Percentiles rank a stretch among this genome's conserved stretches.
phyloP scores from a whole-genome alignment of 495 filamentous ascomycete species.

The Penicillium goetzii region DNA sequence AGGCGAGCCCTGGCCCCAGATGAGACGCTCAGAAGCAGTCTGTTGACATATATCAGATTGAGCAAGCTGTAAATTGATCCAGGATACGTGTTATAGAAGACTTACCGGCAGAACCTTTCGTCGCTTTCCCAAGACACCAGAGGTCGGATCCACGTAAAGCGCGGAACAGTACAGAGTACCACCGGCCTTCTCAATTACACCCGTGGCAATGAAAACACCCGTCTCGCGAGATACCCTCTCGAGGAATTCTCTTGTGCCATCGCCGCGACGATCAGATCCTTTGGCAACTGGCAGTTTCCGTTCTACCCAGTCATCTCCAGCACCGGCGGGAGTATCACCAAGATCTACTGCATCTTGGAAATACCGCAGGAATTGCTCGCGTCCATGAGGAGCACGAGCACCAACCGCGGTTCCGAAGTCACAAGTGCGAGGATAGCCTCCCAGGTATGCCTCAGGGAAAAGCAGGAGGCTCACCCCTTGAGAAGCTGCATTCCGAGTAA shows the following conservation, averaged over 20 bases:
- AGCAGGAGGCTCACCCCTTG: slow-evolving; percentile 73
- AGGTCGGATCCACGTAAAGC: slow-evolving; percentile 77
- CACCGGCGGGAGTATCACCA: slow-evolving; percentile 79
- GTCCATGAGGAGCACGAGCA: slow-evolving; percentile 64
- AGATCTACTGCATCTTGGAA: slow-evolving; percentile 80
- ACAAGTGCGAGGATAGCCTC: slow-evolving; percentile 86
- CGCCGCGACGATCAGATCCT: slow-evolving; percentile 62
- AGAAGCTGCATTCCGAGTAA: slow-evolving; percentile 47
- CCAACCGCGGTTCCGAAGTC: slow-evolving; percentile 80
- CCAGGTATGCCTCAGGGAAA: slow-evolving; percentile 92
- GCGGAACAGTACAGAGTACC: slow-evolving; percentile 85
- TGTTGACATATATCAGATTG: slow-evolving; percentile 21
- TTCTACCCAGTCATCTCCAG: slow-evolving; percentile 72
- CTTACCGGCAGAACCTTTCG: slow-evolving; percentile 88
- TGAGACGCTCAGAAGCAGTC: slow-evolving; percentile 71
- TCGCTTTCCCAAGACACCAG: slow-evolving; percentile 80
- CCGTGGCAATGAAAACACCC: slow-evolving; percentile 77
- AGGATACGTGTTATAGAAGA: slow-evolving; percentile 2
- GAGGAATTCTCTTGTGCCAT: slow-evolving; percentile 82
- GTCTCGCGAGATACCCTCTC: slow-evolving; percentile 75
- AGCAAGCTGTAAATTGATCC: neutral
- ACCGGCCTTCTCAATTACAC: slow-evolving; percentile 79
- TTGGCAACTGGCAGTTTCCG: slow-evolving; percentile 59
- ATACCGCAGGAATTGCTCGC: slow-evolving; percentile 84
- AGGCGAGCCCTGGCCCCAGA: slow-evolving; percentile 89